These are phyloP conservation scores for Cryphonectria naterciae DNA, from an alignment of 2,329 filamentous ascomycete species.

Conservation along the genomic window DNA sequence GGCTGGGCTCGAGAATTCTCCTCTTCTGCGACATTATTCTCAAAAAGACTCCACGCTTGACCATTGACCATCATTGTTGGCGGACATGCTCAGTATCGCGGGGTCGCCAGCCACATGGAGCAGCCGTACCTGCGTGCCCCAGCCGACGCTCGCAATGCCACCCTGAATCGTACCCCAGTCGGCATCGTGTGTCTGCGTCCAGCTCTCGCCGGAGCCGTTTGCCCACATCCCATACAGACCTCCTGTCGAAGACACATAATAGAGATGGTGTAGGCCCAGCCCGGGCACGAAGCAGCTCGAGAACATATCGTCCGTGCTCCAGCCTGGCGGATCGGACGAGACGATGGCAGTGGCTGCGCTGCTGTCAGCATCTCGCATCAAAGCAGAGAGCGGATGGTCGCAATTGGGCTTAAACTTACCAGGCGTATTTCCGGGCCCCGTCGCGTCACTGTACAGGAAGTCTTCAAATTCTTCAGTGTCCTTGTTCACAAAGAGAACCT, in stretches of 20 bases:
- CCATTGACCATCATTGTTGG: constrained; percentile 3
- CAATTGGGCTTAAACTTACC: background rate
- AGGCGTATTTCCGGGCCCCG: background rate
- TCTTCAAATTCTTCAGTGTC: background rate
- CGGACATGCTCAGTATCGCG: constrained; percentile 2
- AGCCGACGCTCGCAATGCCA: constrained; percentile 6
- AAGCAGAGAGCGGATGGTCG: background rate
- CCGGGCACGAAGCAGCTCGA: background rate
- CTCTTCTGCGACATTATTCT: background rate
- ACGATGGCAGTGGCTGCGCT: constrained; percentile 1
- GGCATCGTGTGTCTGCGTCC: background rate
- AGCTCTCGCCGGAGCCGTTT: background rate
- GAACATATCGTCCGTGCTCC: background rate
- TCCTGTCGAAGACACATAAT: background rate
- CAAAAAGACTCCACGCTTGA: constrained; percentile 11
- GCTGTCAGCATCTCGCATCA: background rate
- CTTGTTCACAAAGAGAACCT: background rate
- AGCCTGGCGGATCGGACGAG: background rate
- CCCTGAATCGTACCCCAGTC: background rate
- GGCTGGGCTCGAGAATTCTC: background rate
- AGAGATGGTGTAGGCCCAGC: background rate
- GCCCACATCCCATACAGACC: background rate
- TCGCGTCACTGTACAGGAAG: background rate
- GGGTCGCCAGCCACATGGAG: background rate
- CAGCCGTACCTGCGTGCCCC: constrained; percentile 9